Conservation (phyloP, 805 yeast genomes). For the Helenozyma baotianmanensis region DNA sequence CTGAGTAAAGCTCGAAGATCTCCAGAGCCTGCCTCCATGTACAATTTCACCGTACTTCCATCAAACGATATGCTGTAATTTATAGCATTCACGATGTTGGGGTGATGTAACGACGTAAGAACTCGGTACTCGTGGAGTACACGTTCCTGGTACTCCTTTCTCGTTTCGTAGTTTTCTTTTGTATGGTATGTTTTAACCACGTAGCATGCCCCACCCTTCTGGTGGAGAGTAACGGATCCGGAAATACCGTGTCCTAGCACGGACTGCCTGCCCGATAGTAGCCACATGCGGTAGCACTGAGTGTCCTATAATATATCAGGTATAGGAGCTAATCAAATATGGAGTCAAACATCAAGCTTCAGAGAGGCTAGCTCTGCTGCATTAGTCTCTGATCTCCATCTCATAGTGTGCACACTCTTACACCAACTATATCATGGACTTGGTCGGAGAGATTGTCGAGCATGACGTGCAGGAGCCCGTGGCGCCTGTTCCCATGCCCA, state of each 20-base stretch:
- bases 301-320: too few species aligned
- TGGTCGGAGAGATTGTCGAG: conserved; percentile 71
- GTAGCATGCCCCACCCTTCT: conserved; percentile 7
- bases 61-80: conserved; percentile 23
- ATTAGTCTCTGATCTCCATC: too few species aligned
- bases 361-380: too few species aligned
- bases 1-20: conserved; percentile 15
- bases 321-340: too few species aligned
- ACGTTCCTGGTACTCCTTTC: conserved; percentile 34
- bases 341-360: too few species aligned
- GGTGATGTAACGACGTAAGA: conserved; percentile 24
- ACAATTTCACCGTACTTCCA: conserved; percentile 21
- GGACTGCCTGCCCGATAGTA: too few species aligned
- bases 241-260: conserved; percentile 33
- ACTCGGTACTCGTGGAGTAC: conserved; percentile 34
- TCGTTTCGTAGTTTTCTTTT: conserved; percentile 36
- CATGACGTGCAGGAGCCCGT: conserved; percentile 39
- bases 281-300: too few species aligned
- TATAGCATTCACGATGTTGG: conserved; percentile 30
- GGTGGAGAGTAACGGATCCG: conserved; percentile 29
- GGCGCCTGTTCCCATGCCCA: conserved; percentile 13
- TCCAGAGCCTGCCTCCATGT: conserved; percentile 30
- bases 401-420: too few species aligned
- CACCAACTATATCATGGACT: too few species aligned
- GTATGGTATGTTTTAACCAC: conserved; percentile 46